These are phyloP conservation scores for Aspergillus sp. DNA, from an alignment of 2,329 filamentous ascomycete genomes.

Conservation along the genomic window DNA sequence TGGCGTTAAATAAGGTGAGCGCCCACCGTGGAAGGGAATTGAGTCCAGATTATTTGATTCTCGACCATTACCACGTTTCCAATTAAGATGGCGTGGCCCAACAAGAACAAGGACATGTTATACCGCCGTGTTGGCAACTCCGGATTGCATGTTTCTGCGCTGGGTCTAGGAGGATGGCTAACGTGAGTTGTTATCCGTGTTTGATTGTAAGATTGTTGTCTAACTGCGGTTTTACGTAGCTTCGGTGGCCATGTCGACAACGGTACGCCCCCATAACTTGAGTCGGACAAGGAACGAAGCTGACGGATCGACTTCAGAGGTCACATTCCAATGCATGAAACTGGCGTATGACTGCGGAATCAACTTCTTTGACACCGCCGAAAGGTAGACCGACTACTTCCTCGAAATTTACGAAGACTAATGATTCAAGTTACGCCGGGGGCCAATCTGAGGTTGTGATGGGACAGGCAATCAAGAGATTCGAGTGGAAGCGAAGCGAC, in stretches of 20 bases:
- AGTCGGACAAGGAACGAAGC: too few species aligned
- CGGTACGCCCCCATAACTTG: background rate
- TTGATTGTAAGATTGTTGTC: background rate
- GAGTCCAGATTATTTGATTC: background rate
- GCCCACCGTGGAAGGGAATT: background rate
- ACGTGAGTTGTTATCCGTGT: slow-evolving; percentile 18
- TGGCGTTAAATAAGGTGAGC: background rate
- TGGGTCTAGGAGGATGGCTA: slow-evolving; percentile 59
- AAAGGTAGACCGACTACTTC: slow-evolving; percentile 36
- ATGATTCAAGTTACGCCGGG: slow-evolving; percentile 36
- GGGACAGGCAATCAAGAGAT: slow-evolving; percentile 57
- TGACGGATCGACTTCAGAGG: slow-evolving; percentile 14
- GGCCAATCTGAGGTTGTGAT: slow-evolving; percentile 56
- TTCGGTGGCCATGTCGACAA: slow-evolving; percentile 8
- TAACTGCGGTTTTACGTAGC: background rate
- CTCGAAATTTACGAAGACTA: background rate
- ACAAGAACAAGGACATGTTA: slow-evolving; percentile 55
- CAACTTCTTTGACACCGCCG: slow-evolving; percentile 60
- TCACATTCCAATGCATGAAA: slow-evolving; percentile 41
- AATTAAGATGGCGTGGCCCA: slow-evolving; percentile 22
- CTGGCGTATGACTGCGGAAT: slow-evolving; percentile 58
- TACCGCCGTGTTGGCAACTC: slow-evolving; percentile 70
- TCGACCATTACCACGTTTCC: background rate
- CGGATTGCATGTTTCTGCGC: slow-evolving; percentile 70
- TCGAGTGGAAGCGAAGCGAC: slow-evolving; percentile 58